These are phyloP conservation scores for Vitis hybrid DNA, from an alignment of 177 flowering plant species.

Conservation along the genomic window DNA sequence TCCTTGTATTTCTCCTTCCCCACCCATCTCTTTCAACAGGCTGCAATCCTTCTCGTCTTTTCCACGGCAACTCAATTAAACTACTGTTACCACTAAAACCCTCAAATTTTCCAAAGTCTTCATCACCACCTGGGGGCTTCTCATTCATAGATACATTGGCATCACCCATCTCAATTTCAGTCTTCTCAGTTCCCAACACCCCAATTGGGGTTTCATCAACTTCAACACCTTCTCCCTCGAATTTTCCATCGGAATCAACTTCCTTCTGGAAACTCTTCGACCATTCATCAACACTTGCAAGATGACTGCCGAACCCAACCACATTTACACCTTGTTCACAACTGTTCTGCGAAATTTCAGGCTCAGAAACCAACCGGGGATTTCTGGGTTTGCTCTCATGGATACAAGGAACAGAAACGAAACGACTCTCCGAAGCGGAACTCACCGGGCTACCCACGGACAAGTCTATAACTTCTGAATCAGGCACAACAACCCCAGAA, in stretches of 20 bases:
- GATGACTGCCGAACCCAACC: conserved; percentile 7
- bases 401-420: conserved; percentile 56
- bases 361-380: conserved; percentile 21
- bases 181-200: conserved; percentile 3
- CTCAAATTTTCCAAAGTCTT: conserved; percentile 15
- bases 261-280: conserved; percentile 4
- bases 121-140: neutral
- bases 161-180: neutral
- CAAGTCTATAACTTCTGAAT: conserved; percentile 8
- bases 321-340: neutral
- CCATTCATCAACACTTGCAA: neutral
- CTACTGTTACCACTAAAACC: conserved; percentile 11
- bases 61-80: conserved; percentile 51
- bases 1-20: conserved; percentile 45
- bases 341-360: conserved; percentile 10
- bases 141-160: conserved; percentile 1
- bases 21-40: conserved; percentile 18
- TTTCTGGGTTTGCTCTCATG: conserved; percentile 31
- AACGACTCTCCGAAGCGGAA: conserved; percentile 14
- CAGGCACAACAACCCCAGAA: conserved; percentile 10
- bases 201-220: conserved; percentile 8
- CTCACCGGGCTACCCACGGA: conserved; percentile 21
- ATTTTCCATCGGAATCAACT: neutral
- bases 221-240: conserved; percentile 5
- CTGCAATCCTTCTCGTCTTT: conserved; percentile 21